phyloP scores from a whole-genome alignment of 2,329 filamentous ascomycete genomes.

The Aspergillus pseudoglaucus region DNA sequence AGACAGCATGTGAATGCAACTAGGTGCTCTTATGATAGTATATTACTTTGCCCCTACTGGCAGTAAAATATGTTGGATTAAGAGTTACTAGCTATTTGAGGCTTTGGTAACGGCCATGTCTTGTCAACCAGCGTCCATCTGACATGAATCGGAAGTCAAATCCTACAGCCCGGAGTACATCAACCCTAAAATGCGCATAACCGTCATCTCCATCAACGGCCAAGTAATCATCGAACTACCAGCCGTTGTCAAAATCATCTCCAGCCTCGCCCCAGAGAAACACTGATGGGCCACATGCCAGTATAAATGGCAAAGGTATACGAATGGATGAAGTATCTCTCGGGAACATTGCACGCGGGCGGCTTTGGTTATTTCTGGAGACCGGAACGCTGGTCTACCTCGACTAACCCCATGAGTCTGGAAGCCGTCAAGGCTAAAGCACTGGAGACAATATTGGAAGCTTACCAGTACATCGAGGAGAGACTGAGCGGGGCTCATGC shows the following conservation, averaged over 20 bases:
- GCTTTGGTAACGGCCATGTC: no score
- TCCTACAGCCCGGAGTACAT: constrained; percentile 5
- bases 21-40: no score
- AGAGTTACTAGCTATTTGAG: no score
- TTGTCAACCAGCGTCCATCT: no score
- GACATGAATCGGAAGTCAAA: no score
- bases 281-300: constrained; percentile 22
- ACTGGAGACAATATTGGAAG: not conserved
- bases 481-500: constrained; percentile 5
- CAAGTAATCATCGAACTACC: constrained; percentile 29
- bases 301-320: constrained; percentile 25
- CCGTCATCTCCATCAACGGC: constrained; percentile 21
- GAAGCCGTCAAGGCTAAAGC: not conserved
- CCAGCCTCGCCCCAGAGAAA: constrained; percentile 21
- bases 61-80: no score
- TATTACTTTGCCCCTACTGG: no score
- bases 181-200: constrained; percentile 29
- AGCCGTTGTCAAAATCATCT: constrained; percentile 26
- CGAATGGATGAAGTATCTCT: constrained; percentile 33
- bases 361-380: constrained; percentile 21
- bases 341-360: constrained; percentile 24
- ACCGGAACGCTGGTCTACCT: constrained; percentile 17
- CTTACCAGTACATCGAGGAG: constrained; percentile 1
- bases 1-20: no score
- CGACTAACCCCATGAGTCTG: constrained; percentile 6